These are phyloP conservation scores for Ogataea ramenticola DNA, from an alignment of 805 yeast genomes.

Conservation along the genomic window DNA sequence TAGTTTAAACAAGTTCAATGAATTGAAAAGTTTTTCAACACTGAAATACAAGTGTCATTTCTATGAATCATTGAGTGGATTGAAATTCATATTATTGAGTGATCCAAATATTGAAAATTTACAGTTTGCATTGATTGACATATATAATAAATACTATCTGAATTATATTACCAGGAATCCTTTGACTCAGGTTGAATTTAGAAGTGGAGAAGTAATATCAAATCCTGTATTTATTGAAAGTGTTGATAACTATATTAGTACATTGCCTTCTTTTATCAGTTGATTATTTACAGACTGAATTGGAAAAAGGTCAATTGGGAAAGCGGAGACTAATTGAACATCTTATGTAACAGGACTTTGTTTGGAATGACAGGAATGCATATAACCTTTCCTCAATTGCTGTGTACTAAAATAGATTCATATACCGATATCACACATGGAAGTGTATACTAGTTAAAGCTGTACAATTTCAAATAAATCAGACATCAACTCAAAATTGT, in stretches of 20 bases:
- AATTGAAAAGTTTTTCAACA: constrained; percentile 54
- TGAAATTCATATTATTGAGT: constrained; percentile 68
- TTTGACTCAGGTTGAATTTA: constrained; percentile 51
- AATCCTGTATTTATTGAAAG: constrained; percentile 50
- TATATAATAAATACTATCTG: constrained; percentile 54
- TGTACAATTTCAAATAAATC: too few relatives aligned
- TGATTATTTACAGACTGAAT: too few relatives aligned
- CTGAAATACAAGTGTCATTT: constrained; percentile 74
- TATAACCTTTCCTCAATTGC: too few relatives aligned
- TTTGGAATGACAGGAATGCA: too few relatives aligned
- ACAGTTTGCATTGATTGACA: constrained; percentile 45
- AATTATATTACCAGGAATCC: constrained; percentile 58
- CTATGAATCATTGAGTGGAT: constrained; percentile 70
- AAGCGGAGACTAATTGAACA: too few relatives aligned
- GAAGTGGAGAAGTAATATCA: constrained; percentile 41
- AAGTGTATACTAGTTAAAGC: too few relatives aligned
- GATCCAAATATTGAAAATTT: constrained; percentile 55
- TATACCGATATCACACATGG: too few relatives aligned
- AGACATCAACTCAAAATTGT: too few relatives aligned
- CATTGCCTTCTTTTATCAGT: constrained; percentile 15
- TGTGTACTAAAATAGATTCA: too few relatives aligned
- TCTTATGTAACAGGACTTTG: too few relatives aligned
- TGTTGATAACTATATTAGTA: constrained; percentile 40
- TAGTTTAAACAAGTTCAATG: constrained; percentile 19
- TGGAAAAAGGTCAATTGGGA: too few relatives aligned